phyloP scores from a whole-genome alignment of 768 basidiomycete species.

The Suillus spraguei region DNA sequence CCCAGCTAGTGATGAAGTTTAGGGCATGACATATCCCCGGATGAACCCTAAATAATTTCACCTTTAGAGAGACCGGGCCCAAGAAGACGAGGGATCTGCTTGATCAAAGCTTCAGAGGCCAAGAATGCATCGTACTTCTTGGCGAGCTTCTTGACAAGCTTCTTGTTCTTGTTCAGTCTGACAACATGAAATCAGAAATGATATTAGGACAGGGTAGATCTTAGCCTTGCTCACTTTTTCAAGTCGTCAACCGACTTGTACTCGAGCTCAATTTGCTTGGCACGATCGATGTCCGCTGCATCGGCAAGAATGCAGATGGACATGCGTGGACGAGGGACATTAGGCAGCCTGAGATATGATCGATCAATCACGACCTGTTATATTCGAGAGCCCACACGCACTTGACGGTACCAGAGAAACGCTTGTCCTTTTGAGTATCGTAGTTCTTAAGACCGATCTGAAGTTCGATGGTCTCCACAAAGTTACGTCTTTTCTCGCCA shows the following conservation, averaged over 20 bases:
- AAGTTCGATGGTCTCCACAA: slow-evolving; percentile 94
- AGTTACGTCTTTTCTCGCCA: slow-evolving; percentile 91
- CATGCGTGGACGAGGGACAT: slow-evolving; percentile 99
- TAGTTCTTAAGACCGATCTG: slow-evolving; percentile 99
- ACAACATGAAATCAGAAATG: slow-evolving; percentile 8
- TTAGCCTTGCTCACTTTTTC: slow-evolving; percentile 76
- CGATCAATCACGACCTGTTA: slow-evolving; percentile 15
- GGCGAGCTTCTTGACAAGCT: slow-evolving; percentile 99
- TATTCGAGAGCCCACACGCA: slow-evolving; percentile 35
- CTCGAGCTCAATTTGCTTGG: slow-evolving; percentile 96
- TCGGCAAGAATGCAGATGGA: slow-evolving; percentile 99
- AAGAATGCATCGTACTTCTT: slow-evolving; percentile 99
- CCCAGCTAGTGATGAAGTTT: slow-evolving; percentile 59
- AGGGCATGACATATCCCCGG: not conserved
- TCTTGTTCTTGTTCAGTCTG: slow-evolving; percentile 99
- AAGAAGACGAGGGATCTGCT: slow-evolving; percentile 99
- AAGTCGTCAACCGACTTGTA: slow-evolving; percentile 99
- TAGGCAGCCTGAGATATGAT: slow-evolving; percentile 68
- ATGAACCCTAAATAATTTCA: slow-evolving; percentile 28
- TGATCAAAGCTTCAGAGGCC: slow-evolving; percentile 95
- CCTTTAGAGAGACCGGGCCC: slow-evolving; percentile 99
- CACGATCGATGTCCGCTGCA: slow-evolving; percentile 97
- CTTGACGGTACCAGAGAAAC: slow-evolving; percentile 99
- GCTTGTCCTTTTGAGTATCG: slow-evolving; percentile 99
- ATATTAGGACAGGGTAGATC: not conserved